Percentiles rank a stretch among this genome's conserved stretches.
Conservation (phyloP, 2,329 filamentous ascomycete species). For the Simplicillium sp. region DNA sequence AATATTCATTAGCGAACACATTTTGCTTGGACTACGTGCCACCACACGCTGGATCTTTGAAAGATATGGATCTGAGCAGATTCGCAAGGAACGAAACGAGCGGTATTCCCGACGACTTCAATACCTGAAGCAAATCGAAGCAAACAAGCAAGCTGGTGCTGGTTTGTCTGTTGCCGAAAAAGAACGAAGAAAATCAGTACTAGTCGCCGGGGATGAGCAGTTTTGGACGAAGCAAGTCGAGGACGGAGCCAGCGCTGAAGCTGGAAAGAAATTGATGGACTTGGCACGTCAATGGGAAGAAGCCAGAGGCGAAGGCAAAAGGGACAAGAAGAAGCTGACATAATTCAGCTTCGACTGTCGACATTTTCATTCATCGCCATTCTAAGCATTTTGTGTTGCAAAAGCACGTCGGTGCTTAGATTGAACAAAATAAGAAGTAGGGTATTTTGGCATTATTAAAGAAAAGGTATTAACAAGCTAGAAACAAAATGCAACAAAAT, state of each 20-base stretch:
- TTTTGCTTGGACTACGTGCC: constrained; percentile 53
- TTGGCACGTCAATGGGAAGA: constrained; percentile 10
- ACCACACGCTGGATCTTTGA: constrained; percentile 25
- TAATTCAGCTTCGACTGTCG: too few relatives aligned
- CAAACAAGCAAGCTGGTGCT: constrained; percentile 21
- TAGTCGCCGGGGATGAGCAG: constrained; percentile 19
- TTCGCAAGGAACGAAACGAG: constrained; percentile 27
- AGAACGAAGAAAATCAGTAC: constrained; percentile 26
- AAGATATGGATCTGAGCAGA: constrained; percentile 27
- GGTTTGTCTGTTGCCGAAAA: constrained; percentile 23
- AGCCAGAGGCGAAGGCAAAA: neutral
- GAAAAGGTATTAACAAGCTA: constrained; percentile 6
- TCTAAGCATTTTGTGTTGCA: too few relatives aligned
- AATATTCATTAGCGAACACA: constrained; percentile 65
- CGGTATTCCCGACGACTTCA: constrained; percentile 25
- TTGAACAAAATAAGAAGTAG: too few relatives aligned
- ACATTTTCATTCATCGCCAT: too few relatives aligned
- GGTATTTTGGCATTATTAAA: too few relatives aligned
- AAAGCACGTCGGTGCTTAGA: too few relatives aligned
- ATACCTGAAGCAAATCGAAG: constrained; percentile 30
- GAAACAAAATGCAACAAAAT: constrained; percentile 4
- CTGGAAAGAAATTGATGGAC: constrained; percentile 23
- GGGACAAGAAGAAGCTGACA: too few relatives aligned
- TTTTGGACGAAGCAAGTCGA: constrained; percentile 34
- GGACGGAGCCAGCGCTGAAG: constrained; percentile 24